These are phyloP conservation scores for Elsinoe necatrix DNA, from an alignment of 2,329 filamentous ascomycete species.

Conservation along the genomic window DNA sequence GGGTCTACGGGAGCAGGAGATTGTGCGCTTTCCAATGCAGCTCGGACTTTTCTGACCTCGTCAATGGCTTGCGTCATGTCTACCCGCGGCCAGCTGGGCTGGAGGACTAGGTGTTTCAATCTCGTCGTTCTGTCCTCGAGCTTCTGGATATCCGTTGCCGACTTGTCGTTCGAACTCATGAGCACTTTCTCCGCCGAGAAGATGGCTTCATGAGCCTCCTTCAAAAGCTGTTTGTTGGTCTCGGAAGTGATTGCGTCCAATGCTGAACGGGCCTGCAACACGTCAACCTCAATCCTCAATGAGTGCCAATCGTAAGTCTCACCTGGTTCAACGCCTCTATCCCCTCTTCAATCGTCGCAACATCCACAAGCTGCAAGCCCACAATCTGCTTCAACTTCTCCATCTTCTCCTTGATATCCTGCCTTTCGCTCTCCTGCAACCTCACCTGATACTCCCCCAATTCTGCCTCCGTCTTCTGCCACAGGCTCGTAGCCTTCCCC, in stretches of 20 bases:
- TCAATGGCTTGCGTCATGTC: constrained; percentile 26
- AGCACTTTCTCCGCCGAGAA: constrained; percentile 30
- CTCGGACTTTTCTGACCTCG: constrained; percentile 24
- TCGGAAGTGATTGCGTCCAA: constrained; percentile 22
- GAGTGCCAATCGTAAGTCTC: neutral
- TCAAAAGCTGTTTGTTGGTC: constrained; percentile 26
- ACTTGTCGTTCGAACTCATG: constrained; percentile 19
- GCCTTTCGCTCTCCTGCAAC: constrained; percentile 22
- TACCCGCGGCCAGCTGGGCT: constrained; percentile 27
- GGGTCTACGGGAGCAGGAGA: neutral
- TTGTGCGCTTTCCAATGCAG: constrained; percentile 17
- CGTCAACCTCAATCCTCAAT: neutral
- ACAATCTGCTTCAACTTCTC: constrained; percentile 24
- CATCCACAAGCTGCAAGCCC: constrained; percentile 22
- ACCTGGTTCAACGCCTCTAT: constrained; percentile 21
- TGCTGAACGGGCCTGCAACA: constrained; percentile 20
- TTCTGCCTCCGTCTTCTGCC: constrained; percentile 22
- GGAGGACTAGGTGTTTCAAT: constrained; percentile 28
- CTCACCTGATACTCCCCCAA: constrained; percentile 26
- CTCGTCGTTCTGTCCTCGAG: constrained; percentile 23
- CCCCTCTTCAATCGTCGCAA: constrained; percentile 21
- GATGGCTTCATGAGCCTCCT: constrained; percentile 30
- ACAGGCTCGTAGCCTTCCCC: constrained; percentile 22
- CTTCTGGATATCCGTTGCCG: constrained; percentile 20
- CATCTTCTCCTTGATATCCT: constrained; percentile 23